A percentile compares a stretch with the other conserved stretches of the same genome.
These are phyloP conservation scores for Alternaria ventricosa DNA, from an alignment of 2,329 filamentous ascomycete genomes.

Conservation along the genomic window DNA sequence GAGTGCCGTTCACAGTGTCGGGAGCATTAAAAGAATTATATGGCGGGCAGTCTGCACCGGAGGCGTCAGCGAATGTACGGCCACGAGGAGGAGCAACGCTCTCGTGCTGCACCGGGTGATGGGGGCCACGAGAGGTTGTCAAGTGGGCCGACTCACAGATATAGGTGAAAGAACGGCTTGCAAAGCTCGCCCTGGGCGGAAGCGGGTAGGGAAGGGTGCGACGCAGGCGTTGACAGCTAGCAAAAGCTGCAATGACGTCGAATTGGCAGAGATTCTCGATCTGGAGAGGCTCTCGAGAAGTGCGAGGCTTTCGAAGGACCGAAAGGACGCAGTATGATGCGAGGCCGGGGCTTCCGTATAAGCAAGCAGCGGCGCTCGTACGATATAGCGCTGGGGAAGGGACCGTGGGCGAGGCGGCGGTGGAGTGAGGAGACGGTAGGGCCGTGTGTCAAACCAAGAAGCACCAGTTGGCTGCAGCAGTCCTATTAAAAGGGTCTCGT, in stretches of 20 bases:
- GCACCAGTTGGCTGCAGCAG: constrained; percentile 22
- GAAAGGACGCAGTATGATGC: constrained; percentile 20
- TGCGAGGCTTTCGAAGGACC: constrained; percentile 20
- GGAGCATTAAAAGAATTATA: constrained; percentile 52
- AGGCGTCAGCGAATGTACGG: constrained; percentile 18
- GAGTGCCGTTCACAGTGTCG: constrained; percentile 42
- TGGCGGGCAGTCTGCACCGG: constrained; percentile 13
- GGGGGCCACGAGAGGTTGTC: not conserved
- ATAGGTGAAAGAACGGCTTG: constrained; percentile 24
- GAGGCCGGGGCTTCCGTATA: constrained; percentile 41
- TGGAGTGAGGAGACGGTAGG: constrained; percentile 19
- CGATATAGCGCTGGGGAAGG: constrained; percentile 25
- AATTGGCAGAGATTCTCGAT: constrained; percentile 19
- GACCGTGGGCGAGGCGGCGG: constrained; percentile 25
- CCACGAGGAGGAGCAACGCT: not conserved
- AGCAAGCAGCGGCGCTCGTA: constrained; percentile 15
- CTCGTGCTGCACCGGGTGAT: not conserved
- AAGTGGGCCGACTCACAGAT: constrained; percentile 18
- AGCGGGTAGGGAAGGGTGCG: constrained; percentile 6
- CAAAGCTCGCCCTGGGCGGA: constrained; percentile 21
- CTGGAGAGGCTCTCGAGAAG: constrained; percentile 14
- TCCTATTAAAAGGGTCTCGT: constrained; percentile 39
- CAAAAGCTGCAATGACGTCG: constrained; percentile 46
- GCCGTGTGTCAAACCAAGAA: constrained; percentile 20
- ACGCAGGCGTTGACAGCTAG: constrained; percentile 32